Evolutionary conservation across 2,329 filamentous ascomycete genomes (phyloP).

Genomic region (Fusarium euwallaceae): DNA sequence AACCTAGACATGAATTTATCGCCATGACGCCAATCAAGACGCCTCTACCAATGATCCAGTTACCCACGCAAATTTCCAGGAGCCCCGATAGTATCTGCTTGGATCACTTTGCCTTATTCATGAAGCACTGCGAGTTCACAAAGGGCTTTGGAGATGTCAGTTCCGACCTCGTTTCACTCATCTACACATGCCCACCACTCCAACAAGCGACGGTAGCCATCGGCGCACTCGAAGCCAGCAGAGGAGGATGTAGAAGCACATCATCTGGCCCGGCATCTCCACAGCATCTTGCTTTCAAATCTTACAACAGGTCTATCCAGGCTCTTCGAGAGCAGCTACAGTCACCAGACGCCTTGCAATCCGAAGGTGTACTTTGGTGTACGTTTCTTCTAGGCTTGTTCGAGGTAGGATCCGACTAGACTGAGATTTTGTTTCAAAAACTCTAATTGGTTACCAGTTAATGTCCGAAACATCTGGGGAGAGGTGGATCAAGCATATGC

Average conservation of each 20-base stretch:
- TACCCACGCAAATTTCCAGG: neutral
- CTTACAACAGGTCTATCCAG: constrained; percentile 38
- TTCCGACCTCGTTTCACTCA: constrained; percentile 31
- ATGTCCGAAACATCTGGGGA: constrained; percentile 44
- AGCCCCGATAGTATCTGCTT: constrained; percentile 9
- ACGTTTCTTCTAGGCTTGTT: constrained; percentile 47
- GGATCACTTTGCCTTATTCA: constrained; percentile 32
- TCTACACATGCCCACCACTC: constrained; percentile 30
- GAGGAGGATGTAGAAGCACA: constrained; percentile 10
- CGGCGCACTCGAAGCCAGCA: constrained; percentile 45
- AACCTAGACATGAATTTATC: constrained; percentile 25
- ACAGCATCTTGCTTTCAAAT: constrained; percentile 20
- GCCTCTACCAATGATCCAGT: neutral
- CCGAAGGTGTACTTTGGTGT: constrained; percentile 41
- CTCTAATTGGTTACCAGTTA: constrained; percentile 27
- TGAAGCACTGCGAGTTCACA: constrained; percentile 40
- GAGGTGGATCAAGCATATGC: constrained; percentile 47
- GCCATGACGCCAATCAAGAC: neutral
- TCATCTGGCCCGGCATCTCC: neutral
- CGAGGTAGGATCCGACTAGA: constrained; percentile 30
- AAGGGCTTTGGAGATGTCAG: constrained; percentile 9
- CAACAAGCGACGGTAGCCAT: constrained; percentile 39
- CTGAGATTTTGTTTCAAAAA: neutral
- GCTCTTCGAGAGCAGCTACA: constrained; percentile 24
- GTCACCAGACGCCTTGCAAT: neutral